Evolutionary conservation across 192 early-diverging fungal genomes (phyloP).

Genomic region (Funneliformis mosseae): DNA sequence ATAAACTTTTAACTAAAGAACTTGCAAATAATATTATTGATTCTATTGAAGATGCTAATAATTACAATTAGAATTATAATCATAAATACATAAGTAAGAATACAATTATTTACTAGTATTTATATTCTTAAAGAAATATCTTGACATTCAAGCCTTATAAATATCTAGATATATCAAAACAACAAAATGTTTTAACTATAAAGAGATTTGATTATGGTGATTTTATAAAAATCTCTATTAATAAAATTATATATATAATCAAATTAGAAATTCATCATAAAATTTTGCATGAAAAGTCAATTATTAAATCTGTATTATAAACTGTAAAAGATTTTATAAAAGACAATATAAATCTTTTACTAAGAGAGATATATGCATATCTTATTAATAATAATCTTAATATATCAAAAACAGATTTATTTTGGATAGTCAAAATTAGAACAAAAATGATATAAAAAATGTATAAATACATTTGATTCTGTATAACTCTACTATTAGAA

Average conservation of each 20-base stretch:
- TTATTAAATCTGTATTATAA: neutral
- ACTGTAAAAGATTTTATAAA: neutral
- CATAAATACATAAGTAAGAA: neutral
- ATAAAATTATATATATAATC: neutral
- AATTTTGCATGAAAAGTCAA: neutral
- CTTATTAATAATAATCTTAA: neutral
- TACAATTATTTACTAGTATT: neutral
- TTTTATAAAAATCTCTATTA: neutral
- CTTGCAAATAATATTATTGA: too few species aligned
- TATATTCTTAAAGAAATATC: constrained; percentile 3
- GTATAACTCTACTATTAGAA: neutral
- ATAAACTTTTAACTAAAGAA: too few species aligned
- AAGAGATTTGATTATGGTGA: neutral
- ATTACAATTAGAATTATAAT: constrained; percentile 5
- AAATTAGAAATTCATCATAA: too few species aligned
- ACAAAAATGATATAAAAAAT: constrained; percentile 13
- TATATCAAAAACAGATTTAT: constrained; percentile 13
- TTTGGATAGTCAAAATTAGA: constrained; percentile 9
- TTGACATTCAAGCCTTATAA: constrained; percentile 3
- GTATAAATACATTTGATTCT: constrained; percentile 13
- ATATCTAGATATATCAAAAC: neutral
- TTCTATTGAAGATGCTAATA: neutral
- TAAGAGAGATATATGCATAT: constrained; percentile 9
- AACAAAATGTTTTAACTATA: neutral
- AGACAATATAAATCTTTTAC: neutral